These are phyloP conservation scores for Articulospora tetracladia DNA, from an alignment of 495 filamentous ascomycete species.

Conservation along the genomic window DNA sequence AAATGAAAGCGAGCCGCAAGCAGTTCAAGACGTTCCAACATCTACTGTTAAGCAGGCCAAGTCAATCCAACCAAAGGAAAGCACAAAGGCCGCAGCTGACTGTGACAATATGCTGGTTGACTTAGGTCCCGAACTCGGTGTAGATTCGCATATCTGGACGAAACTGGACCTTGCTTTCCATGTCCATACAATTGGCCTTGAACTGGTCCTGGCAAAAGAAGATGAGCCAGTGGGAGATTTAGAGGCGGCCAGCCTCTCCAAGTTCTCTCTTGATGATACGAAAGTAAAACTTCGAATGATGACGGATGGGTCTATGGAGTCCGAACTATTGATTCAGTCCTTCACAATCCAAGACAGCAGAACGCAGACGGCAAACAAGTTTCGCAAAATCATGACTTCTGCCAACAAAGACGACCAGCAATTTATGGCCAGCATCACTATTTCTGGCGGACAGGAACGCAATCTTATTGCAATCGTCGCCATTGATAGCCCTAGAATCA, in stretches of 20 bases:
- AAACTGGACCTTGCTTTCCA: constrained; percentile 93
- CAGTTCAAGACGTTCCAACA: constrained; percentile 59
- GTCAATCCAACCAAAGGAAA: constrained; percentile 14
- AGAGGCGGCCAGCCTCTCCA: constrained; percentile 80
- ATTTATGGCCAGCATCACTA: constrained; percentile 95
- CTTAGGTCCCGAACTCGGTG: constrained; percentile 62
- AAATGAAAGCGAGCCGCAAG: constrained; percentile 48
- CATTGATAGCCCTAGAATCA: constrained; percentile 92
- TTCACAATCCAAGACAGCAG: constrained; percentile 93
- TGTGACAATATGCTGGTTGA: constrained; percentile 44
- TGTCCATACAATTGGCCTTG: constrained; percentile 78
- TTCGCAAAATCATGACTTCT: constrained; percentile 95
- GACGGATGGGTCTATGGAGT: constrained; percentile 86
- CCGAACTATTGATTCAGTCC: constrained; percentile 88
- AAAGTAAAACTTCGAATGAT: constrained; percentile 92
- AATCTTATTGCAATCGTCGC: constrained; percentile 88
- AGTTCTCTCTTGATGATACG: constrained; percentile 90
- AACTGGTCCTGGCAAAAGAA: constrained; percentile 75
- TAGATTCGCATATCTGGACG: constrained; percentile 72
- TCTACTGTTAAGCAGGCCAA: constrained; percentile 38
- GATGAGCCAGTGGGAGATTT: constrained; percentile 71
- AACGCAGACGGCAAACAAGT: constrained; percentile 83
- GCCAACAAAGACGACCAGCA: constrained; percentile 92
- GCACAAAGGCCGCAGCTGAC: constrained; percentile 32
- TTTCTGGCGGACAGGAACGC: constrained; percentile 79